phyloP scores from a whole-genome alignment of 345 rosid genomes.

The Populus tremula region DNA sequence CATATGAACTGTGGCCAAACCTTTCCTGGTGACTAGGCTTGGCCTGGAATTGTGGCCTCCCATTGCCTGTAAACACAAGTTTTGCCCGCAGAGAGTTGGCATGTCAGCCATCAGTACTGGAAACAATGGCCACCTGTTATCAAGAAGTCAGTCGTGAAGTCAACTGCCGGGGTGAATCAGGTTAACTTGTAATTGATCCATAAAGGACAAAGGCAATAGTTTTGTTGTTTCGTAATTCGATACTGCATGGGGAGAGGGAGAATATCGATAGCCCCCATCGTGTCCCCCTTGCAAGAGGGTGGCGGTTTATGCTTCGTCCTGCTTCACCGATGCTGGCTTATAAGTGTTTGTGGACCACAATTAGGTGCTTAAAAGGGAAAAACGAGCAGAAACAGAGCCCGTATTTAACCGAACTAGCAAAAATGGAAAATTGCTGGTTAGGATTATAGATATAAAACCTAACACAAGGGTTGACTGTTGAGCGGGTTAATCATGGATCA shows the following conservation, averaged over 20 bases:
- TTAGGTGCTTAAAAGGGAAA: too few relatives aligned
- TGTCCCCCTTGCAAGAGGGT: not conserved
- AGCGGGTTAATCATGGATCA: too few relatives aligned
- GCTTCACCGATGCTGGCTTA: too few relatives aligned
- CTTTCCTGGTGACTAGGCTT: not conserved
- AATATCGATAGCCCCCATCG: not conserved
- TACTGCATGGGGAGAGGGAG: not conserved
- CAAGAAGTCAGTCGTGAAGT: not conserved
- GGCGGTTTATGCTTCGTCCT: not conserved
- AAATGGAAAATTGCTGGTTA: not conserved
- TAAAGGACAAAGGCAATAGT: not conserved
- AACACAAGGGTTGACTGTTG: too few relatives aligned
- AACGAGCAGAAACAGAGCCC: too few relatives aligned
- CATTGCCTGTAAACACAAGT: not conserved
- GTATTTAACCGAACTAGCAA: too few relatives aligned
- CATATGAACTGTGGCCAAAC: not conserved
- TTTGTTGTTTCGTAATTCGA: not conserved
- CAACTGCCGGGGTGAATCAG: not conserved
- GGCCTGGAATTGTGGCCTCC: not conserved
- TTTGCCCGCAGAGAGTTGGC: not conserved
- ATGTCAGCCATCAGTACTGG: not conserved
- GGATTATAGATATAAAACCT: not conserved
- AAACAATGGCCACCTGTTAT: not conserved
- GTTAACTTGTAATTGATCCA: not conserved
- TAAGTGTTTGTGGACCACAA: too few relatives aligned